Evolutionary conservation across 2,329 filamentous ascomycete genomes (phyloP).

Genomic region (Penicillium sumatraense): DNA sequence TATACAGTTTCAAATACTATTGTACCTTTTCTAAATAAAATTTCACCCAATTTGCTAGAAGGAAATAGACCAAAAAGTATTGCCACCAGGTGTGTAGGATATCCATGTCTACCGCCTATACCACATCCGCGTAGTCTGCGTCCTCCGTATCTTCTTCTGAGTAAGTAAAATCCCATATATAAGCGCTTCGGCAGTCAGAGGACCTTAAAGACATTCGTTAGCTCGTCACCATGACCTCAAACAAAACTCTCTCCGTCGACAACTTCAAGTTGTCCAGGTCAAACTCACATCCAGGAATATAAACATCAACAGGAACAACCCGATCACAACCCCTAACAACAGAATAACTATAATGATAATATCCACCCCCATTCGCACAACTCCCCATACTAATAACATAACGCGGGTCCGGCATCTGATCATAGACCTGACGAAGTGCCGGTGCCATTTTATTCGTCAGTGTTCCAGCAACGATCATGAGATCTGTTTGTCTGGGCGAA

Average conservation of each 20-base stretch:
- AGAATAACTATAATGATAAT: conserved; percentile 86
- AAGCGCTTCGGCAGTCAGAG: conserved; percentile 59
- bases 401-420: conserved; percentile 92
- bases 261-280: conserved; percentile 24
- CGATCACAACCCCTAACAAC: conserved; percentile 78
- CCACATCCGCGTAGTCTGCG: conserved; percentile 62
- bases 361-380: conserved; percentile 83
- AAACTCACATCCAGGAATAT: conserved; percentile 77
- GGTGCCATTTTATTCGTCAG: conserved; percentile 95
- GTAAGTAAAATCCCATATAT: conserved; percentile 76
- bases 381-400: conserved; percentile 89
- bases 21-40: too few species aligned
- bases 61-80: too few species aligned
- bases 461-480: conserved; percentile 90
- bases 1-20: too few species aligned
- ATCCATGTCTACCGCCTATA: conserved; percentile 58
- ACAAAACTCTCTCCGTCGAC: too few species aligned
- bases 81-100: too few species aligned
- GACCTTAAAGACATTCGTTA: conserved; percentile 38
- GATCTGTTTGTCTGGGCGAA: conserved; percentile 81
- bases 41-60: too few species aligned
- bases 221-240: not conserved
- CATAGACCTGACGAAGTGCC: conserved; percentile 84
- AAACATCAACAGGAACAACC: conserved; percentile 82
- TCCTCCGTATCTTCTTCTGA: conserved; percentile 75